Percentiles rank a stretch among this genome's conserved stretches.
Conservation (phyloP, 164 flowering plant genomes). For the Akebia trifoliata region DNA sequence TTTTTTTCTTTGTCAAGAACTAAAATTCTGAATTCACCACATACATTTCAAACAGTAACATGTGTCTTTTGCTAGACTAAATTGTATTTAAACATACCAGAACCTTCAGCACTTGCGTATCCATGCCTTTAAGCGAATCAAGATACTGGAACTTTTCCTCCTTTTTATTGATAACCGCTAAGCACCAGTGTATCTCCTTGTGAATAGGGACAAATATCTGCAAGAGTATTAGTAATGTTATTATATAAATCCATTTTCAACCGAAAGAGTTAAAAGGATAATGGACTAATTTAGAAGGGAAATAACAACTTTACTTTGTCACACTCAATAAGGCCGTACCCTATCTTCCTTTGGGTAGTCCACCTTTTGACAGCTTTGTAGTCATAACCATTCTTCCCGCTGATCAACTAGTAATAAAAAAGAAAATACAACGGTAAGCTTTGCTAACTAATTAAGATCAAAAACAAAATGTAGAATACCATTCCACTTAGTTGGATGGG, state of each 20-base stretch:
- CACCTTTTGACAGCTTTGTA: constrained; percentile 81
- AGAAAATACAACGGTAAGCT: neutral
- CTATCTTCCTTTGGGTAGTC: constrained; percentile 80
- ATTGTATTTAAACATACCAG: constrained; percentile 49
- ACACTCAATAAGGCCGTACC: constrained; percentile 79
- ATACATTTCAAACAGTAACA: constrained; percentile 1
- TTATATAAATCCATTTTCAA: neutral
- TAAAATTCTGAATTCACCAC: too few species aligned
- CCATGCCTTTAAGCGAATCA: constrained; percentile 78
- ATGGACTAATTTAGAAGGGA: neutral
- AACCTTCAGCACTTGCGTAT: constrained; percentile 40
- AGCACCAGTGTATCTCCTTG: constrained; percentile 81
- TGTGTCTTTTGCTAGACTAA: neutral
- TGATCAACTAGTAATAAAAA: constrained; percentile 37
- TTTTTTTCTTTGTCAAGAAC: too few species aligned
- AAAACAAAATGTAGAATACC: neutral
- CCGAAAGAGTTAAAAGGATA: neutral
- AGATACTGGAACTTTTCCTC: constrained; percentile 89
- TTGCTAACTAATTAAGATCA: neutral
- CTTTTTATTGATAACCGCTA: constrained; percentile 76
- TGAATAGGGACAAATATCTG: constrained; percentile 97
- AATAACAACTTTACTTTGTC: constrained; percentile 57
- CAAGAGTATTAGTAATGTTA: constrained; percentile 9
- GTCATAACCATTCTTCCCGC: constrained; percentile 59
- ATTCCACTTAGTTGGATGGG: too few species aligned